Conservation (phyloP, 1,139 yeast genomes). For the Saccharomyces hybrid region DNA sequence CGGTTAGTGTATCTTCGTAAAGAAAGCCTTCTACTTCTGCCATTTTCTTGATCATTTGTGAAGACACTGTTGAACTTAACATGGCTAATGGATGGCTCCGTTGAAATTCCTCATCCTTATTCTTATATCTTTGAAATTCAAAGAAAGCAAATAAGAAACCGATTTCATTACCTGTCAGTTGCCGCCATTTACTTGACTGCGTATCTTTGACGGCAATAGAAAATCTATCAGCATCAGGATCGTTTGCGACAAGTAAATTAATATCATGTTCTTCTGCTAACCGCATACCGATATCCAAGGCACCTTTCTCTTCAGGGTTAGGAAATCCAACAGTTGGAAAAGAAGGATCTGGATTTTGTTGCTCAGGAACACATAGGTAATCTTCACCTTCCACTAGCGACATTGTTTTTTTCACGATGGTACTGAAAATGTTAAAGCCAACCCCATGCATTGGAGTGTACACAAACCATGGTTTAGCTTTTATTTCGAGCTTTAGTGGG, state of each 20-base stretch:
- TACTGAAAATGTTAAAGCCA: constrained; percentile 46
- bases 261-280: constrained; percentile 36
- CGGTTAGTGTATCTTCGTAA: constrained; percentile 79
- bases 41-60: constrained; percentile 69
- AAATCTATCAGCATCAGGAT: constrained; percentile 95
- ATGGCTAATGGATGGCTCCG: constrained; percentile 40
- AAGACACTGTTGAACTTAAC: constrained; percentile 84
- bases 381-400: constrained; percentile 28
- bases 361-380: constrained; percentile 42
- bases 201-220: constrained; percentile 51
- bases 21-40: constrained; percentile 56
- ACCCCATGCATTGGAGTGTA: constrained; percentile 97
- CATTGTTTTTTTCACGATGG: constrained; percentile 25
- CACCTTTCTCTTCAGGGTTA: constrained; percentile 93
- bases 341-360: constrained; percentile 68
- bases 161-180: constrained; percentile 84
- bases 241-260: constrained; percentile 71
- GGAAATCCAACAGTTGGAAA: constrained; percentile 86
- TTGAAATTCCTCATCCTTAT: constrained; percentile 15
- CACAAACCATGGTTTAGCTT: constrained; percentile 41
- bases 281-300: constrained; percentile 61
- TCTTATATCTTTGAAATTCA: constrained; percentile 38
- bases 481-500: constrained; percentile 21
- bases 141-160: constrained; percentile 78
- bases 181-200: constrained; percentile 49